Conservation (phyloP, 345 rosid genomes). For the Sisymbrium altissimum region DNA sequence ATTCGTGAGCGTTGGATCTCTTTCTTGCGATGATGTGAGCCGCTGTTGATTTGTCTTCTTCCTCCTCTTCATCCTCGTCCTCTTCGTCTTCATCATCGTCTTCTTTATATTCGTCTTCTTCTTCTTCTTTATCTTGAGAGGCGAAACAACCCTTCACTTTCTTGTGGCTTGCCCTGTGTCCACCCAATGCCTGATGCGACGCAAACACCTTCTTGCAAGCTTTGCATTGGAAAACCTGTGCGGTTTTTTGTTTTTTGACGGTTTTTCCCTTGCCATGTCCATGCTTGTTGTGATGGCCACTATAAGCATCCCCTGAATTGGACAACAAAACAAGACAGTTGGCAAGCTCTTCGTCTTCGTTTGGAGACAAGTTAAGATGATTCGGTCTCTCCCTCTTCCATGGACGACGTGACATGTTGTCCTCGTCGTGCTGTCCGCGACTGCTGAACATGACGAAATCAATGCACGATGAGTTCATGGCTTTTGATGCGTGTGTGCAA, state of each 20-base stretch:
- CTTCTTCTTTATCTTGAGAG: constrained; percentile 34
- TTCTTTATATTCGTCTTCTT: constrained; percentile 26
- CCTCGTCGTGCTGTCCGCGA: constrained; percentile 26
- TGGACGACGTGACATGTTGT: constrained; percentile 26
- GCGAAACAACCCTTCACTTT: constrained; percentile 99
- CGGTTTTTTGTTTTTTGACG: constrained; percentile 42
- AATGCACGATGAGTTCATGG: constrained; percentile 33
- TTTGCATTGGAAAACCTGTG: constrained; percentile 72
- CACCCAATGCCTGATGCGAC: constrained; percentile 98
- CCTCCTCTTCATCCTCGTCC: constrained; percentile 29
- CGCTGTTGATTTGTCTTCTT: constrained; percentile 23
- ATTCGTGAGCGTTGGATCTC: constrained; percentile 75
- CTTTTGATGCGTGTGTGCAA: background rate
- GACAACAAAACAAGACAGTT: constrained; percentile 90
- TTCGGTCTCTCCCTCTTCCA: constrained; percentile 36
- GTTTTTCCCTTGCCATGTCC: constrained; percentile 27
- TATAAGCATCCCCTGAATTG: constrained; percentile 54
- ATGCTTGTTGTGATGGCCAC: constrained; percentile 1
- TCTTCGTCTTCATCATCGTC: constrained; percentile 28
- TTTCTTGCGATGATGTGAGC: constrained; percentile 12
- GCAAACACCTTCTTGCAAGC: constrained; percentile 97
- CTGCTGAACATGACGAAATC: constrained; percentile 34
- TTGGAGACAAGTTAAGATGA: constrained; percentile 36
- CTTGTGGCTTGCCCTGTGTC: constrained; percentile 99
- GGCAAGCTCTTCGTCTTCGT: constrained; percentile 96